Evolutionary conservation across 2,329 filamentous ascomycete genomes (phyloP), one percentile per base, ranked within the genome.

Genomic region (Colletotrichum filicis): DNA sequence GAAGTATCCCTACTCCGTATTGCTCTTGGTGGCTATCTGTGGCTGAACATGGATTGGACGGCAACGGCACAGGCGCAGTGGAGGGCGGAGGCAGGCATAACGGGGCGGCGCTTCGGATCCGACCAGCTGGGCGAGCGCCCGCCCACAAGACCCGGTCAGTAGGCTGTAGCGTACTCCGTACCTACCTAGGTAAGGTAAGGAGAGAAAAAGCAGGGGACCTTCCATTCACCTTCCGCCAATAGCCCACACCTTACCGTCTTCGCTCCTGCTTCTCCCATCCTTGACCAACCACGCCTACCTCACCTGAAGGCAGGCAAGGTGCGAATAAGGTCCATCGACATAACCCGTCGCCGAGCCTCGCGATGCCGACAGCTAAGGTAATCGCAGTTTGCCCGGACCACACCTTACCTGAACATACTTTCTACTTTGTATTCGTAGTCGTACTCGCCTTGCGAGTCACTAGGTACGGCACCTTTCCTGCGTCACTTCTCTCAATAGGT

Each of bases 71-170:
- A 12, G 30, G 32, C 16, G n/a, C 35, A 42, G 12, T 16, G 35
- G 35, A 42, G 35, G 35, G 32, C 32, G 32, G 8, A 37, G 57
- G n/a, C 22, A 55, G 30, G 57, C 22, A 42, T 12, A 59, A 30
- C 19, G 32, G 30, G 32, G 52, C 52, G 63, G 49, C 37, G 42
- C 46, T 72, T 68, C 64, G 69, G 58, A 63, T 62, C 69, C 69
- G 65, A 46, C 28, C 22, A 42, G 35, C 28, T 68, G 69, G 69
- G 24, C n/a, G 22, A n/a, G 37, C 42, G 55, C 55, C 37, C 11
- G 12, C 55, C n/a, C 14, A n/a, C 32, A 28, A n/a, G n/a, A 37
- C 24, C 30, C 46, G 22, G 53, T 32, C 30, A 30, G 30, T 30
- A 30, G 30, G 30, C 30, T 30, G 30, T 30, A 30, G 30, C 9